These are phyloP conservation scores for Acer negundo DNA, from an alignment of 345 rosid genomes.

Conservation along the genomic window DNA sequence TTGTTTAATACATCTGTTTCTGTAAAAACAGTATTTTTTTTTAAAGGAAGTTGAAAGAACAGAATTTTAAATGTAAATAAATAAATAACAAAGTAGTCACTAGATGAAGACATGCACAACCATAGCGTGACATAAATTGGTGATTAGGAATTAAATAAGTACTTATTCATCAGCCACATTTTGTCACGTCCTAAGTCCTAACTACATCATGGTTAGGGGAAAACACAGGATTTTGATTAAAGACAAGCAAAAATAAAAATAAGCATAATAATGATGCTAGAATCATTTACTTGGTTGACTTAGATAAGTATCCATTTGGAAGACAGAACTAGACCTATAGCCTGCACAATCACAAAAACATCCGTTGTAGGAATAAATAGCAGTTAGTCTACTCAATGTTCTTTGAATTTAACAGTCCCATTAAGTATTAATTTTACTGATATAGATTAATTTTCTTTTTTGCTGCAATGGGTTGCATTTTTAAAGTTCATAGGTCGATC, in stretches of 20 bases:
- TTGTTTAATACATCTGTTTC: neutral
- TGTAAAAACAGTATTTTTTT: no score
- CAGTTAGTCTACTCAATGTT: no score
- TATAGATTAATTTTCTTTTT: neutral
- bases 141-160: neutral
- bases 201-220: neutral
- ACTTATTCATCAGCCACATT: neutral
- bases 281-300: no score
- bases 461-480: neutral
- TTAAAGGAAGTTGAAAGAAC: neutral
- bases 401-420: neutral
- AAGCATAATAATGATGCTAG: neutral
- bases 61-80: neutral
- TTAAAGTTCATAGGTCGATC: neutral
- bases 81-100: neutral
- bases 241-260: neutral
- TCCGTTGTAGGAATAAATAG: no score
- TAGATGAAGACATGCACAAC: neutral
- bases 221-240: neutral
- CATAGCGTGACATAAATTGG: neutral
- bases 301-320: neutral
- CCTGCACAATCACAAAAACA: neutral
- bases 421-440: neutral
- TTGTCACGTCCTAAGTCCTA: neutral
- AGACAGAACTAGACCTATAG: neutral